Evolutionary conservation across 306 rosid species (phyloP).

Genomic region (Mucuna pruriens): DNA sequence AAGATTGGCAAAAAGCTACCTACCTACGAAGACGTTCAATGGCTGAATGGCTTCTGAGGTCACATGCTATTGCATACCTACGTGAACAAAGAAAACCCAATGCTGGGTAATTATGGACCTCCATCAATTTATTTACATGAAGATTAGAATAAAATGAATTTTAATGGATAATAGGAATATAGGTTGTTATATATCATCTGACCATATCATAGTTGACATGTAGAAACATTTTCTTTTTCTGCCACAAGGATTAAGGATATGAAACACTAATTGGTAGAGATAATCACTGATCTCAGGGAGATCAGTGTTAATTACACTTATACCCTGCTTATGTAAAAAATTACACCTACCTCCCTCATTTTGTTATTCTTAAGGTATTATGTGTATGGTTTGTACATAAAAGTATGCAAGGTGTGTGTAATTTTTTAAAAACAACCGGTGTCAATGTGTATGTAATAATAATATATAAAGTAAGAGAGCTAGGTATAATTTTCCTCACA

Average conservation of each 20-base stretch:
- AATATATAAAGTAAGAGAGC: not conserved
- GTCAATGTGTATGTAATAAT: not conserved
- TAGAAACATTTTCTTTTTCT: not conserved
- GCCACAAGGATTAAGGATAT: not conserved
- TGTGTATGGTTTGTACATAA: no score
- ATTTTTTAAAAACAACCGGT: no score
- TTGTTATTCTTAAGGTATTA: not conserved
- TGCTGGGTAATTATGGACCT: not conserved
- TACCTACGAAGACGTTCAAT: slow-evolving; percentile 95
- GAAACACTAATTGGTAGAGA: not conserved
- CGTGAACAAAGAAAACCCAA: slow-evolving; percentile 12
- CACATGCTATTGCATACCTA: slow-evolving; percentile 91
- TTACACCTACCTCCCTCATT: not conserved
- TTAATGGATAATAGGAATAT: not conserved
- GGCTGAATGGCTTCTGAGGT: slow-evolving; percentile 75
- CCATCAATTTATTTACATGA: slow-evolving; percentile 8
- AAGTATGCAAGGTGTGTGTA: no score
- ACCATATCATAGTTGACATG: not conserved
- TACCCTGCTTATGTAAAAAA: not conserved
- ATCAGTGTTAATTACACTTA: not conserved
- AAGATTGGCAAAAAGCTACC: not conserved
- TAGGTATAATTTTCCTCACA: not conserved
- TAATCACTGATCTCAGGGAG: not conserved
- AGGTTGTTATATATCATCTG: not conserved
- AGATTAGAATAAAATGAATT: not conserved